Base-by-base conservation (phyloP, 2,329 filamentous ascomycete species). In the Sporothrix phasma region DNA sequence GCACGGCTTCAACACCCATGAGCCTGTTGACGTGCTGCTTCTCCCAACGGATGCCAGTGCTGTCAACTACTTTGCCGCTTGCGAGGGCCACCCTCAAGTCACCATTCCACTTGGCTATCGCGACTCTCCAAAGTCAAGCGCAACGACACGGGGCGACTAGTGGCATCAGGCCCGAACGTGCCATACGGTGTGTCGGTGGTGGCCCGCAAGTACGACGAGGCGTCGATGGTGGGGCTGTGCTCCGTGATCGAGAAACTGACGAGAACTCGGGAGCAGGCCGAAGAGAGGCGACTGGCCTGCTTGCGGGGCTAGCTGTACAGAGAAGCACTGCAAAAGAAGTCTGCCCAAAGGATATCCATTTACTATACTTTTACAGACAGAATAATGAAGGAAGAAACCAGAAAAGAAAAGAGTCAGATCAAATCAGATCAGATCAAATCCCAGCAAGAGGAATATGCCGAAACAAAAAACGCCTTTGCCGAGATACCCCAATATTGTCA, bases 211-310 rank as follows among this genome's bases (percentile, higher is more conserved):
- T 90, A 83, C 76, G 81, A 78, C 41, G 87, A 90, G 72, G 81
- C 81, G 72, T 81, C 73, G 34, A 70, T 90, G 68, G 82, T 90
- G 64, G 83, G 82, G 0, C 80, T 85, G 70, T 87, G 86, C 6
- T 89, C 87, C 76, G 86, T 84, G 3, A 88, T 84, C 73, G 87
- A 90, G 76, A 84, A 88, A 75, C 75, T 78, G 67, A 87, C 74
- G 0, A 64, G 66, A 43, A 69, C 71, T 2, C 66, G 75, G 7
- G 64, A 69, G 11, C 66, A 64, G n/a, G 67, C 74, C 7, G 69
- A 70, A 59, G 71, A 72, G 2, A 70, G 43, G 13, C 39, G 62
- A 3, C 29, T 65, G n/a, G 3, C 10, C 0, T 31, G 64, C 22
- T 46, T 67, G 10, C 61, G 58, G 1, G 62, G 51, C 19, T 63